These are phyloP conservation scores for Ceratonia siliqua DNA, from an alignment of 306 rosid genomes.

Conservation along the genomic window DNA sequence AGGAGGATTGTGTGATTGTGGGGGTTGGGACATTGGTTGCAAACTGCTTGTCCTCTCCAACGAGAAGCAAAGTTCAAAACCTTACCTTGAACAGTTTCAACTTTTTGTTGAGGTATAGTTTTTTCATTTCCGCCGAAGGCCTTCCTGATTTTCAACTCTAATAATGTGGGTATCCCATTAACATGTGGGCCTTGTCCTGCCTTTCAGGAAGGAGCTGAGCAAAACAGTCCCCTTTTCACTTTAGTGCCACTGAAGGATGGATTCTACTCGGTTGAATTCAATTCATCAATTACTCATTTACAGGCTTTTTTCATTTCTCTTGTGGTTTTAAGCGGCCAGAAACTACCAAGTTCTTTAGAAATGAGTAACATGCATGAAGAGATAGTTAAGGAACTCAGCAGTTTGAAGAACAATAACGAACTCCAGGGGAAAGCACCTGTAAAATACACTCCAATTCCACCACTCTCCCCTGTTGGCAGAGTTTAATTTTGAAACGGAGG, in stretches of 20 bases:
- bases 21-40: conserved; percentile 98
- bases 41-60: conserved; percentile 74
- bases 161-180: conserved; percentile 8
- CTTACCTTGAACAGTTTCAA: conserved; percentile 46
- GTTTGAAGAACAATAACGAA: conserved; percentile 32
- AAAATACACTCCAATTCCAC: conserved; percentile 74
- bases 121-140: conserved; percentile 14
- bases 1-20: conserved; percentile 88
- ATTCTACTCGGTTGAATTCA: conserved; percentile 64
- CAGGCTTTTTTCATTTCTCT: conserved; percentile 87
- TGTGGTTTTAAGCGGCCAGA: conserved; percentile 52
- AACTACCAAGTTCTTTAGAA: conserved; percentile 41
- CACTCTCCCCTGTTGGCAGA: conserved; percentile 84
- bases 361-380: conserved; percentile 38
- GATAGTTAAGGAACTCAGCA: conserved; percentile 27
- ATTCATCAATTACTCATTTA: conserved; percentile 64
- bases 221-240: conserved; percentile 56
- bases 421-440: conserved; percentile 45
- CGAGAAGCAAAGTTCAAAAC: conserved; percentile 38
- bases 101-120: conserved; percentile 67
- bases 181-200: conserved; percentile 20
- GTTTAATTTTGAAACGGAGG: conserved; percentile 49
- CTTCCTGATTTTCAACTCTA: neutral
- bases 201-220: conserved; percentile 64
- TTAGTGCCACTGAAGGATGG: conserved; percentile 75